phyloP scores from a whole-genome alignment of 2,329 filamentous ascomycete species.

The Exserohilum rostratum region DNA sequence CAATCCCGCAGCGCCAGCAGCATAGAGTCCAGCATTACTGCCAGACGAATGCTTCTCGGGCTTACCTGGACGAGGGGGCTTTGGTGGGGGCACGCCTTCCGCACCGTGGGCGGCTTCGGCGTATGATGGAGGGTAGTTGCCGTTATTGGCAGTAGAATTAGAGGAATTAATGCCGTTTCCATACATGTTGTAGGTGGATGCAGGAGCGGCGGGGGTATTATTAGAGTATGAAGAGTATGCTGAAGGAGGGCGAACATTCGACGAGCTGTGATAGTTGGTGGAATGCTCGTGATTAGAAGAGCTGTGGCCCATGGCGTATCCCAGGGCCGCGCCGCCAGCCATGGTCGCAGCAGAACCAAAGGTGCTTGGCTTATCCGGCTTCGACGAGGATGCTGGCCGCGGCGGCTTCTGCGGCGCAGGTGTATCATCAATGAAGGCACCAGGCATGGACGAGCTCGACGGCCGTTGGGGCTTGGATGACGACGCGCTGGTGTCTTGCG shows the following conservation, averaged over 20 bases:
- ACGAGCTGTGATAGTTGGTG: conserved; percentile 28
- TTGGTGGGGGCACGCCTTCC: conserved; percentile 35
- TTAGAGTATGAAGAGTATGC: conserved; percentile 34
- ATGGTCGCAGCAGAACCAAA: conserved; percentile 44
- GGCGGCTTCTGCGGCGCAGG: conserved; percentile 42
- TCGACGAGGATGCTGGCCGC: conserved; percentile 31
- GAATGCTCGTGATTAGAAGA: conserved; percentile 38
- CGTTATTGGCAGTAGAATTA: conserved; percentile 38
- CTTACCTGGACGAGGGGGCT: conserved; percentile 46
- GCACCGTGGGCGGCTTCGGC: conserved; percentile 25
- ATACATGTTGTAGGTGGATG: conserved; percentile 29
- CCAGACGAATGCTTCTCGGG: conserved; percentile 53
- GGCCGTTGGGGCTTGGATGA: conserved; percentile 46
- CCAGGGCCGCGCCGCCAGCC: conserved; percentile 52
- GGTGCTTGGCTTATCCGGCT: conserved; percentile 40
- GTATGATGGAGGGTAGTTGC: conserved; percentile 41
- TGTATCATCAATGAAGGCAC: conserved; percentile 43
- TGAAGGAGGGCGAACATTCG: conserved; percentile 33
- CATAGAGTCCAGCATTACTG: conserved; percentile 53
- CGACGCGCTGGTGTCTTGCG: conserved; percentile 27
- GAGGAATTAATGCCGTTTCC: conserved; percentile 36
- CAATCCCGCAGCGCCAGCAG: conserved; percentile 54
- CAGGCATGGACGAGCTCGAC: conserved; percentile 40
- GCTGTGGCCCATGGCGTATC: conserved; percentile 47
- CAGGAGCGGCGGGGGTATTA: conserved; percentile 19